Conservation (phyloP, 805 yeast genomes). For the Wickerhamiella lipophila region DNA sequence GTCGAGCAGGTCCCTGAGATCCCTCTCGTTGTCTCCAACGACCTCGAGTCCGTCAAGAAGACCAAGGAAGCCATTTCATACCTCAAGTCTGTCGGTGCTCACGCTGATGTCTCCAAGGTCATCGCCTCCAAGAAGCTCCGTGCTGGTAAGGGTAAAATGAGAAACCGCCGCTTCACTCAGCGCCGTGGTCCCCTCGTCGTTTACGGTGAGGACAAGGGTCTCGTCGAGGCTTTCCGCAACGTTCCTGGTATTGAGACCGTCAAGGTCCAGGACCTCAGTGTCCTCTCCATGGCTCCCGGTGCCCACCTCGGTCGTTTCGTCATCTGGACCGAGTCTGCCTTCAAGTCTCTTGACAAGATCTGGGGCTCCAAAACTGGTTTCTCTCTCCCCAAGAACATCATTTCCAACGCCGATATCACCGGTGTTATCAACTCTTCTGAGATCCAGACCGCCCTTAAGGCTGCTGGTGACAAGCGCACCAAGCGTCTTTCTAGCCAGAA, state of each 20-base stretch:
- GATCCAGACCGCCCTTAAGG: slow-evolving; percentile 93
- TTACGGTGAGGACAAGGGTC: slow-evolving; percentile 95
- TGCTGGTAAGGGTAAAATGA: slow-evolving; percentile 99
- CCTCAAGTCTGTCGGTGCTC: slow-evolving; percentile 97
- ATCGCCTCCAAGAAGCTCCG: slow-evolving; percentile 96
- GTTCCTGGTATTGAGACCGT: slow-evolving; percentile 99
- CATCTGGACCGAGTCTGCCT: slow-evolving; percentile 99
- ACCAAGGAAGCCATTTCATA: slow-evolving; percentile 98
- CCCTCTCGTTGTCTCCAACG: slow-evolving; percentile 92
- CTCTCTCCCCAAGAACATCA: slow-evolving; percentile 87
- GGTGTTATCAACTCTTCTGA: slow-evolving; percentile 98
- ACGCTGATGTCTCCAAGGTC: slow-evolving; percentile 95
- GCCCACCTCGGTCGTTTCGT: slow-evolving; percentile 99
- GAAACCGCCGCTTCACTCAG: slow-evolving; percentile 99
- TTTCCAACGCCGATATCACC: slow-evolving; percentile 90
- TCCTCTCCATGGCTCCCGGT: slow-evolving; percentile 99
- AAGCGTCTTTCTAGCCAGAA: slow-evolving; percentile 91
- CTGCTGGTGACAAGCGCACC: slow-evolving; percentile 75
- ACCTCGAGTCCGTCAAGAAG: slow-evolving; percentile 83
- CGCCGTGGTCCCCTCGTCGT: slow-evolving; percentile 99
- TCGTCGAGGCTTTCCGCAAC: slow-evolving; percentile 98
- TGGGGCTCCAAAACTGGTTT: slow-evolving; percentile 87
- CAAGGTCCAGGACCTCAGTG: slow-evolving; percentile 80
- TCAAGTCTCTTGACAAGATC: slow-evolving; percentile 89
- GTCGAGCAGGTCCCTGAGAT: slow-evolving; percentile 96